phyloP scores from a whole-genome alignment of 192 early-diverging fungal species.

The Rhizoclosmatium globosum region DNA sequence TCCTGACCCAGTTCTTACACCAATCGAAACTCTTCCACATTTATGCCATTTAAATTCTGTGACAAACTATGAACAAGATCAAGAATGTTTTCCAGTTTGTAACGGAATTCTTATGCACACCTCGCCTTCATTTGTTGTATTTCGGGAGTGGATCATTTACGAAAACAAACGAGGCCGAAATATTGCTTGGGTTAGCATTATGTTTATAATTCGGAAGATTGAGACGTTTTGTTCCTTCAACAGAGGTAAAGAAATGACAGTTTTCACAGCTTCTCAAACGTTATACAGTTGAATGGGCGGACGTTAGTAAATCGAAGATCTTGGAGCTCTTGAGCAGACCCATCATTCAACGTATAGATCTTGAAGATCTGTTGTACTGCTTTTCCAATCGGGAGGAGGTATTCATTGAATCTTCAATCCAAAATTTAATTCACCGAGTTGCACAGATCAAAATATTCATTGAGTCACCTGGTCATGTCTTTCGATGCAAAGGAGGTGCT shows the following conservation, averaged over 20 bases:
- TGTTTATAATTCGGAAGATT: slow-evolving; percentile 13
- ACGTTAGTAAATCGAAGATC: slow-evolving; percentile 8
- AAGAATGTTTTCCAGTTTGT: slow-evolving; percentile 12
- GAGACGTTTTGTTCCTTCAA: slow-evolving; percentile 21
- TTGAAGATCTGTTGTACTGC: slow-evolving; percentile 20
- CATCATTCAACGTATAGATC: not conserved
- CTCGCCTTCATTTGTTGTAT: slow-evolving; percentile 5
- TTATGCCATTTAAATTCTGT: not conserved
- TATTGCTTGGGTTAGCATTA: not conserved
- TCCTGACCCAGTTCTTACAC: slow-evolving; percentile 3
- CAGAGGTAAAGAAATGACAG: not conserved
- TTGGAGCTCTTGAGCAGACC: slow-evolving; percentile 20
- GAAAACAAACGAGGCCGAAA: not conserved
- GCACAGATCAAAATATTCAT: slow-evolving; percentile 2
- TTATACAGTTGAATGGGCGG: slow-evolving; percentile 30
- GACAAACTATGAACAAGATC: not conserved
- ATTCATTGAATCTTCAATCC: not conserved
- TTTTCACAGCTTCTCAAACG: not conserved
- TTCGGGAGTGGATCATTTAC: not conserved
- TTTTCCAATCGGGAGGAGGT: slow-evolving; percentile 25
- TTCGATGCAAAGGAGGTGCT: slow-evolving; percentile 27
- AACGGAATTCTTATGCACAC: not conserved
- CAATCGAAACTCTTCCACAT: slow-evolving; percentile 13
- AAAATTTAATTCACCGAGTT: not conserved
- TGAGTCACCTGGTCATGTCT: not conserved